A percentile compares a stretch with the other conserved stretches of the same genome.
Evolutionary conservation across 1,284 basidiomycete species (phyloP).

Genomic region (Mycosarcoma mackinlayi): DNA sequence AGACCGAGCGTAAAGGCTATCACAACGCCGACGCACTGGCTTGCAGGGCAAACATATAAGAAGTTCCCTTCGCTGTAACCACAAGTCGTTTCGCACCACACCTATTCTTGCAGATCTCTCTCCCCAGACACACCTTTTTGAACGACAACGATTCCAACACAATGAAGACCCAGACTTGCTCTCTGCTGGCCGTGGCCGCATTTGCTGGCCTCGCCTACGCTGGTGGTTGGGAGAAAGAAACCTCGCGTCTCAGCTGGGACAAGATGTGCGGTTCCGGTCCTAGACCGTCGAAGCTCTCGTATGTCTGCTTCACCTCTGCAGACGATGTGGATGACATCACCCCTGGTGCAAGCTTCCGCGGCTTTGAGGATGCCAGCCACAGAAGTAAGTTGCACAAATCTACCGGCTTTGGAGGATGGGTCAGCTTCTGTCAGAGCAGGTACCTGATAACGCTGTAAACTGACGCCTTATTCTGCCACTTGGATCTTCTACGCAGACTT

Average conservation of each 20-base stretch:
- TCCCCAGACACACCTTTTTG: neutral
- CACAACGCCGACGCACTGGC: too few species aligned
- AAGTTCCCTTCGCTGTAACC: too few species aligned
- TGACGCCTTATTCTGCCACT: neutral
- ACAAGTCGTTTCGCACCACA: neutral
- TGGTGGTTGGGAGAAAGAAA: neutral
- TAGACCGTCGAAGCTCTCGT: neutral
- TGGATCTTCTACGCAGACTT: neutral
- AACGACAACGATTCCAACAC: neutral
- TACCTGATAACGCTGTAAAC: too few species aligned
- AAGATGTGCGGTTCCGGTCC: neutral
- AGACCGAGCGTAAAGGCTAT: too few species aligned
- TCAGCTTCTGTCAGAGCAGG: too few species aligned
- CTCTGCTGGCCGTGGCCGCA: neutral
- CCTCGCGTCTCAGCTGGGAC: neutral
- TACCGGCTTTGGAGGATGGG: too few species aligned
- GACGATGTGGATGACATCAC: neutral
- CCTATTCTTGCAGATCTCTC: too few species aligned
- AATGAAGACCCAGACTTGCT: neutral
- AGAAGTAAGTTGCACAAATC: neutral
- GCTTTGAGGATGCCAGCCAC: neutral
- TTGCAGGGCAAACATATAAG: too few species aligned
- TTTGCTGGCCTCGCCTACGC: neutral
- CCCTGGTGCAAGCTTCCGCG: neutral
- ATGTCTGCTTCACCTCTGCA: neutral